Conservation (phyloP, 2,329 filamentous ascomycete species). For the Monilinia fructigena region DNA sequence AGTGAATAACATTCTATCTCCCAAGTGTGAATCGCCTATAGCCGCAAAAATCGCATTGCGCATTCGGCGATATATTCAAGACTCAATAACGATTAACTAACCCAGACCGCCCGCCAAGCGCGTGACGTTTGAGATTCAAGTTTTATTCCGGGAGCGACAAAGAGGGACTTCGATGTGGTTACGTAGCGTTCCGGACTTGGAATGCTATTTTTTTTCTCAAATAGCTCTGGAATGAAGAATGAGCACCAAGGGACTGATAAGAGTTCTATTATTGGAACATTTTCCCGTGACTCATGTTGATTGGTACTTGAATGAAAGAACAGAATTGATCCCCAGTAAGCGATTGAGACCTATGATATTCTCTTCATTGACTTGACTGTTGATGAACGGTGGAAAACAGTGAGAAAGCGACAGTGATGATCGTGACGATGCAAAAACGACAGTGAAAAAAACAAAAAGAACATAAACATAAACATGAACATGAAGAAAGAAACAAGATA, state of each 20-base stretch:
- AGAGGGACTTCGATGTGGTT: neutral
- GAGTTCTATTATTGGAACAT: constrained; percentile 1
- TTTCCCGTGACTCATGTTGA: constrained; percentile 2
- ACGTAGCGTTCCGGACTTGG: neutral
- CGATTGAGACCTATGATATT: neutral
- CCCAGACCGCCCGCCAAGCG: constrained; percentile 5
- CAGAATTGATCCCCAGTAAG: neutral
- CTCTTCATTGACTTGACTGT: neutral
- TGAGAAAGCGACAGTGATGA: constrained; percentile 21
- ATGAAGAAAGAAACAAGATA: neutral
- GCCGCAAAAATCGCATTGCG: neutral
- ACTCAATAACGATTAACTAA: neutral
- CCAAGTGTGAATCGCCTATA: neutral
- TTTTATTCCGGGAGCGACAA: neutral
- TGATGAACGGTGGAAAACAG: neutral
- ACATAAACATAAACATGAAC: neutral
- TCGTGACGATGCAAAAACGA: constrained; percentile 6
- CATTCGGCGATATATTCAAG: constrained; percentile 3
- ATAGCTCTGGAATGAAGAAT: constrained; percentile 15
- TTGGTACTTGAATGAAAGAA: constrained; percentile 1
- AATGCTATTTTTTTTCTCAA: constrained; percentile 9
- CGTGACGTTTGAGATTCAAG: neutral
- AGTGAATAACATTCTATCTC: constrained; percentile 2
- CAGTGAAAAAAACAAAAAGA: neutral
- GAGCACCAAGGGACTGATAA: neutral